Conservation (phyloP, 1,139 yeast genomes). For the Saccharomyces uvarum region DNA sequence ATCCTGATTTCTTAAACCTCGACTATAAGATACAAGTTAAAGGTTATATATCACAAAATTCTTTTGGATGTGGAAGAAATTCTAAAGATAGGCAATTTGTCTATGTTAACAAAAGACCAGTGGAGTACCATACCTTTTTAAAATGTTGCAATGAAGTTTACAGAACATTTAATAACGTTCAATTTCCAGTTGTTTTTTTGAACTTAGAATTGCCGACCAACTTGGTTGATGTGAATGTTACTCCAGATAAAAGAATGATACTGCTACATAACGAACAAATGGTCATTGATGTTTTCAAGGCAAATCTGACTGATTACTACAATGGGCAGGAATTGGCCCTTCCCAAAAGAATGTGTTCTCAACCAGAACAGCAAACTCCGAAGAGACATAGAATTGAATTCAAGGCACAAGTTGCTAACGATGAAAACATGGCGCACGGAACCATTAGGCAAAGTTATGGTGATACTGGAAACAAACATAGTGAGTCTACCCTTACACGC, state of each 20-base stretch:
- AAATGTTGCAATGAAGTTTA: conserved; percentile 68
- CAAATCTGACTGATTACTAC: conserved; percentile 38
- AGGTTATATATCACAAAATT: conserved; percentile 68
- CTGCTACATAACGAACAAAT: conserved; percentile 58
- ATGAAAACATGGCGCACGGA: conserved; percentile 2
- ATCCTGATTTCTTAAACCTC: conserved; percentile 11
- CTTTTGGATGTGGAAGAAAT: conserved; percentile 70
- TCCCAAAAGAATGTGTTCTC: conserved; percentile 13
- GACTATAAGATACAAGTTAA: conserved; percentile 33
- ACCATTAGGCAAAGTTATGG: not conserved
- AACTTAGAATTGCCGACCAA: conserved; percentile 48
- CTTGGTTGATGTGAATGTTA: conserved; percentile 70
- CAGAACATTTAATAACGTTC: conserved; percentile 60
- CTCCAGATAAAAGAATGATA: conserved; percentile 81
- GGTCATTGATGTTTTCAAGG: conserved; percentile 46
- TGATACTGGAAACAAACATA: not conserved
- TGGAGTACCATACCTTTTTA: conserved; percentile 46
- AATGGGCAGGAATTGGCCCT: conserved; percentile 39
- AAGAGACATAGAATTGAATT: conserved; percentile 9
- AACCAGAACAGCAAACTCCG: conserved; percentile 5
- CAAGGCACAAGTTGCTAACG: conserved; percentile 4
- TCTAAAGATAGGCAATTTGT: conserved; percentile 67
- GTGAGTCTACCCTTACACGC: not conserved
- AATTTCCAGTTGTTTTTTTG: conserved; percentile 64
- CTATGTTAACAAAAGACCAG: conserved; percentile 72